These are phyloP conservation scores for Pichia sp. DNA, from an alignment of 1,139 yeast species.

Conservation along the genomic window DNA sequence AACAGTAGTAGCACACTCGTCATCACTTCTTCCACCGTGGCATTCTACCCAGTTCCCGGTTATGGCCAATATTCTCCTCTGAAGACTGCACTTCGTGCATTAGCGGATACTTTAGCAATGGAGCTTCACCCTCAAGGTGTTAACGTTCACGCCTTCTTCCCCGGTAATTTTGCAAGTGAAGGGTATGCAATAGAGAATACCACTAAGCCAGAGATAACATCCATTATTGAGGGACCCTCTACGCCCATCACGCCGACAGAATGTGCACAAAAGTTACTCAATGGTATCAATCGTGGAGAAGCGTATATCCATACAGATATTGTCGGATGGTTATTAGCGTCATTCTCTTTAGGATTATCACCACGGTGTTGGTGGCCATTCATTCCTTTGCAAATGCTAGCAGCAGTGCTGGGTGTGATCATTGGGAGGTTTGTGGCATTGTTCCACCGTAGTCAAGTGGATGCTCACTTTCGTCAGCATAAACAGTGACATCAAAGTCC, in stretches of 20 bases:
- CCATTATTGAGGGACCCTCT: conserved; percentile 78
- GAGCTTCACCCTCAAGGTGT: conserved; percentile 67
- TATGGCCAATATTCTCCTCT: conserved; percentile 86
- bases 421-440: conserved; percentile 59
- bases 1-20: conserved; percentile 52
- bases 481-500: too few species aligned
- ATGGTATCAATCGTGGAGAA: conserved; percentile 54
- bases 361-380: conserved; percentile 52
- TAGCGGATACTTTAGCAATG: conserved; percentile 73
- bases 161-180: conserved; percentile 88
- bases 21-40: conserved; percentile 73
- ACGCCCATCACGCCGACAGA: conserved; percentile 57
- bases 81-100: conserved; percentile 72
- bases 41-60: conserved; percentile 85
- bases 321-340: conserved; percentile 76
- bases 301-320: conserved; percentile 76
- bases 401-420: conserved; percentile 45
- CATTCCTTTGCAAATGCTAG: conserved; percentile 38
- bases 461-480: too few species aligned
- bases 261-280: conserved; percentile 59
- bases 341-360: conserved; percentile 59
- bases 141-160: conserved; percentile 57
- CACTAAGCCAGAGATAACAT: conserved; percentile 83
- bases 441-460: conserved; percentile 50
- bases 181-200: conserved; percentile 77